Base-by-base conservation (phyloP, 768 basidiomycete genomes). In the Russula vinacea region DNA sequence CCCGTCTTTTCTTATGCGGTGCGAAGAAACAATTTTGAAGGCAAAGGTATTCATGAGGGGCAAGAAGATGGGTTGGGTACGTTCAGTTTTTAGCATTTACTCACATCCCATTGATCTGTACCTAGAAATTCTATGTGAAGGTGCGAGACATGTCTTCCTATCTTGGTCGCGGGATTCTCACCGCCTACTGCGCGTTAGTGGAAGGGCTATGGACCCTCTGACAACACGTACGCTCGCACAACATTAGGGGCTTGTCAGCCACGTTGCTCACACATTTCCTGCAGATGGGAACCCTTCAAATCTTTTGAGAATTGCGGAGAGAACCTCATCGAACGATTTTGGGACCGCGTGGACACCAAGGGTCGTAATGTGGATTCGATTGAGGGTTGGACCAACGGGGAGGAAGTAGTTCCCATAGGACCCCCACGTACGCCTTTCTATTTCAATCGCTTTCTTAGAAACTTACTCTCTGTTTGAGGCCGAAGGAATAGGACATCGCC, bases 21-120 rank as follows among this genome's bases (percentile, higher is more conserved):
- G 9, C 26, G 32, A 62, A 69, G 68, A 69, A 54, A 50, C 59
- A 3, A 33, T 69, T 24, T 5, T 67, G 16, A 69, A 50, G 62
- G 68, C 68, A n/a, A 69, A 64, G n/a, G 67, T 60, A 9, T 64
- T 68, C 56, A 69, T 68, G 62, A 56, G 51, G 37, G 68, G 68
- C 33, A 68, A 68, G 60, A 68, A 61, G 29, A 64, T 65, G 58
- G 62, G 57, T 52, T 69, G 68, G 68, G 68, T 69, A 32, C 10
- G 68, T 62, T 24, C 5, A 51, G 16, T 14, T 11, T 32, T 32
- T 6, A 13, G 7, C 3, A 9, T 45, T 11, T 22, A 16, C 45
- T 29, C 51, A 39, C 55, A 13, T 39, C 13, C 29, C 8, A 17
- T 50, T 57, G 59, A 61, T 24, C 17, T 26, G 24, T 19, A n/a